These are phyloP conservation scores for Radiomyces spectabilis DNA, from an alignment of 192 early-diverging fungal genomes.

Conservation along the genomic window DNA sequence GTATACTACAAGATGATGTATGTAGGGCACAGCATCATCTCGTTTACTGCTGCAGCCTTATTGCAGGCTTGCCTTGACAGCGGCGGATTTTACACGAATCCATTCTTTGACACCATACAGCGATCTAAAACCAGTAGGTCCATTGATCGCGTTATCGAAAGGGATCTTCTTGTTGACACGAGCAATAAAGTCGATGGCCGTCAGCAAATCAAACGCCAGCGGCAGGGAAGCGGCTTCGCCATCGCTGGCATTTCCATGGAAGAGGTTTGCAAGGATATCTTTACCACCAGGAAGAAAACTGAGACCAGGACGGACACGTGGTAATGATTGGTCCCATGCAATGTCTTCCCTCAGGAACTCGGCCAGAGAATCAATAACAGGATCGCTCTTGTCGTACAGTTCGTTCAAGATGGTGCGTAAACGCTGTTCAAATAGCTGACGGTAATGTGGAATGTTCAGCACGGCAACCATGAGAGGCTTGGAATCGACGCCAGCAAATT, in stretches of 20 bases:
- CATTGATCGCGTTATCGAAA: conserved; percentile 6
- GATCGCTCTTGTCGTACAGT: neutral
- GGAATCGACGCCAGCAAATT: conserved; percentile 3
- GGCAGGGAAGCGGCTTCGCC: neutral
- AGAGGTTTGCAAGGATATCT: neutral
- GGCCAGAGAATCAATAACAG: conserved; percentile 11
- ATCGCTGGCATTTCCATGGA: neutral
- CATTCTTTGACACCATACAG: conserved; percentile 23
- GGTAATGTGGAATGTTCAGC: conserved; percentile 5
- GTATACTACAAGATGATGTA: too few species aligned
- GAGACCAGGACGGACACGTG: neutral
- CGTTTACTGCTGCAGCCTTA: too few species aligned
- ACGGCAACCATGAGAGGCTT: conserved; percentile 17
- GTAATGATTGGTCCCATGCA: conserved; percentile 12
- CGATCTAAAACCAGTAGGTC: conserved; percentile 7
- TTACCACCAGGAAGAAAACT: conserved; percentile 1
- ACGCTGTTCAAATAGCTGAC: neutral
- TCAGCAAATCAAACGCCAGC: neutral
- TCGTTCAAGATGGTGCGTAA: neutral
- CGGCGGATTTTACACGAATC: conserved; percentile 6
- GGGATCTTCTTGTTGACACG: conserved; percentile 8
- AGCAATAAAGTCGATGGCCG: conserved; percentile 2
- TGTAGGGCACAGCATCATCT: too few species aligned
- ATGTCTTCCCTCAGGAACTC: conserved; percentile 17
- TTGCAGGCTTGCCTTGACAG: too few species aligned